Base-by-base conservation (phyloP, 768 basidiomycete species). In the Russula ochroleuca region DNA sequence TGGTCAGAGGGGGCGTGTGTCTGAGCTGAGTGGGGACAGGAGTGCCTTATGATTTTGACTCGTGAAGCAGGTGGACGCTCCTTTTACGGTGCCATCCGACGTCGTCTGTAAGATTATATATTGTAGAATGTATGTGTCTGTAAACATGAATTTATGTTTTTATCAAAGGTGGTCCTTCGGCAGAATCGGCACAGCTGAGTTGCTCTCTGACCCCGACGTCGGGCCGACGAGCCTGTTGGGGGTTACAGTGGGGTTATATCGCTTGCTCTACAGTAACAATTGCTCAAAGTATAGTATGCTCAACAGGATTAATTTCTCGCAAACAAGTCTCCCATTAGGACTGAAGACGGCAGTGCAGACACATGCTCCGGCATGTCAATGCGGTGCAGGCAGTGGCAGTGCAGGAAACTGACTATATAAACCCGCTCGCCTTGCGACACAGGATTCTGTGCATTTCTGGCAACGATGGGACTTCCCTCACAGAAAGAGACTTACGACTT, bases 91-190 rank as follows among this genome's bases (percentile, higher is more conserved):
- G n/a, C n/a, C n/a, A n/a, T n/a, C n/a, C n/a, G n/a, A n/a, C n/a
- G n/a, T n/a, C n/a, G n/a, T n/a, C n/a, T n/a, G n/a, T n/a, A n/a
- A n/a, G n/a, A 65, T 43, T 43, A 43, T 65, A 53, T 28, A 59
- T 57, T 53, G 61, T 63, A n/a, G n/a, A 65, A 65, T 63, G 55
- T 49, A 63, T n/a, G 35, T 56, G 60, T n/a, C 25, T 53, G 28
- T 19, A 33, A 43, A 43, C 43, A 43, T 43, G 43, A 43, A n/a
- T 19, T 43, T 43, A n/a, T 43, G 43, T 43, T 43, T 43, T 6
- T 8, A 43, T 19, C 19, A 28, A 28, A n/a, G n/a, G n/a, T n/a
- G n/a, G n/a, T n/a, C n/a, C n/a, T n/a, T n/a, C n/a, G n/a, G n/a
- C n/a, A n/a, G n/a, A n/a, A n/a, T n/a, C n/a, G n/a, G n/a, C n/a